Conservation (phyloP, 345 rosid species). For the Ceriops tagal region DNA sequence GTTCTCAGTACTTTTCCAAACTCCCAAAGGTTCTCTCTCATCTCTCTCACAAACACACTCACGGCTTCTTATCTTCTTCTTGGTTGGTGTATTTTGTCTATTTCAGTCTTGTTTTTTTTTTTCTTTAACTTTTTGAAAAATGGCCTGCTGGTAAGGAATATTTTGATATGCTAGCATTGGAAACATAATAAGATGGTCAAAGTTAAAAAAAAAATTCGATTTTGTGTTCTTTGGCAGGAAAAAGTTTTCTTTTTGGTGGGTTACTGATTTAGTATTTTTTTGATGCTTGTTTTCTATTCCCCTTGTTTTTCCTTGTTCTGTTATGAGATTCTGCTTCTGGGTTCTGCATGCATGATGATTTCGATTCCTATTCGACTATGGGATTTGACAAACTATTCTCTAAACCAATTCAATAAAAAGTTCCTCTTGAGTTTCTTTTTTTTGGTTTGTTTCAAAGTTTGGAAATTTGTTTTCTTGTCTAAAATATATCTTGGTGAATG, state of each 20-base stretch:
- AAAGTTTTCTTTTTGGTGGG: not conserved
- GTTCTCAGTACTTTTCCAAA: slow-evolving; percentile 9
- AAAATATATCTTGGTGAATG: not conserved
- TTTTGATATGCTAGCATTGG: slow-evolving; percentile 14
- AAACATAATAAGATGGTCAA: slow-evolving; percentile 12
- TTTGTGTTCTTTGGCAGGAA: not conserved
- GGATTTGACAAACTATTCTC: not conserved
- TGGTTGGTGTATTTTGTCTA: not conserved
- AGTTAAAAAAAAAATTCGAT: slow-evolving; percentile 2
- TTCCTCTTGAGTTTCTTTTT: not conserved
- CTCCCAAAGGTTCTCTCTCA: slow-evolving; percentile 17
- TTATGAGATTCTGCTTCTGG: slow-evolving; percentile 12
- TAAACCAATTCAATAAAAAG: not conserved
- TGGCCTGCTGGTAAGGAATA: slow-evolving; percentile 2
- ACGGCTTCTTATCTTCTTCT: not conserved
- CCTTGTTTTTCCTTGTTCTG: not conserved
- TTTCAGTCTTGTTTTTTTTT: too few relatives aligned
- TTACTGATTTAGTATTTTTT: slow-evolving; percentile 1
- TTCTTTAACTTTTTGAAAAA: too few relatives aligned
- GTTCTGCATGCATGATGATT: slow-evolving; percentile 26
- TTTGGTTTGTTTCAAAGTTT: too few relatives aligned
- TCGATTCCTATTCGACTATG: not conserved
- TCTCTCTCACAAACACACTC: not conserved
- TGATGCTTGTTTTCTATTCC: not conserved
- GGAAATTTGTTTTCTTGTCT: not conserved